A percentile compares a stretch with the other conserved stretches of the same genome.
phyloP scores from a whole-genome alignment of 441 rosid species.

The Syzygium malaccense region DNA sequence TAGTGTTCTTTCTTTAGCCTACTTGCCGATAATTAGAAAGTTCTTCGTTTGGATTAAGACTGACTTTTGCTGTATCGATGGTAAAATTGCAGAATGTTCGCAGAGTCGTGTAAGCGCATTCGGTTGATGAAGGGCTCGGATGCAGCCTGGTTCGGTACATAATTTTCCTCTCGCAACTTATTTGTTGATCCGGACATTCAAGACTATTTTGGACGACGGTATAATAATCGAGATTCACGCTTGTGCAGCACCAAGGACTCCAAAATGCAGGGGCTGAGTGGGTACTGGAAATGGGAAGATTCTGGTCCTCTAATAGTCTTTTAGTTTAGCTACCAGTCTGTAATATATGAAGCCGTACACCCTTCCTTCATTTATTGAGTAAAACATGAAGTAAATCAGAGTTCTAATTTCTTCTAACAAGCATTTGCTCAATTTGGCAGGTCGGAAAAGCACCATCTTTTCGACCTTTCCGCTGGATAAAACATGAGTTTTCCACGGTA shows the following conservation, averaged over 20 bases:
- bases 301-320: not conserved
- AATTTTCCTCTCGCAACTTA: not conserved
- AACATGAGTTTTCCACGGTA: not conserved
- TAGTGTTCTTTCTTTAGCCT: not conserved
- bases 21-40: not conserved
- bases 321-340: not conserved
- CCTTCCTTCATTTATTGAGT: not conserved
- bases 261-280: not conserved
- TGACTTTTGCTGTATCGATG: not conserved
- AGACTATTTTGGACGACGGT: not conserved
- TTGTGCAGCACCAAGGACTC: slow-evolving; percentile 1
- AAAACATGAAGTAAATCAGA: not conserved
- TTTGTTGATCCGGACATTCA: not conserved
- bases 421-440: not conserved
- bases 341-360: not conserved
- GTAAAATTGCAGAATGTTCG: slow-evolving; percentile 16
- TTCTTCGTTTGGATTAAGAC: not conserved
- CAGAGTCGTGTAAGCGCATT: slow-evolving; percentile 21
- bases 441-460: not conserved
- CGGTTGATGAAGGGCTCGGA: slow-evolving; percentile 18
- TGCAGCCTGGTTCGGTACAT: slow-evolving; percentile 9
- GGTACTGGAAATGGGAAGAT: not conserved
- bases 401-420: not conserved
- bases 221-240: not conserved
- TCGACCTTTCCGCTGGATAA: not conserved